Percentiles rank a stretch among this genome's conserved stretches.
Evolutionary conservation across 1,139 yeast genomes (phyloP).

Genomic region (Torulaspora pretoriensis): DNA sequence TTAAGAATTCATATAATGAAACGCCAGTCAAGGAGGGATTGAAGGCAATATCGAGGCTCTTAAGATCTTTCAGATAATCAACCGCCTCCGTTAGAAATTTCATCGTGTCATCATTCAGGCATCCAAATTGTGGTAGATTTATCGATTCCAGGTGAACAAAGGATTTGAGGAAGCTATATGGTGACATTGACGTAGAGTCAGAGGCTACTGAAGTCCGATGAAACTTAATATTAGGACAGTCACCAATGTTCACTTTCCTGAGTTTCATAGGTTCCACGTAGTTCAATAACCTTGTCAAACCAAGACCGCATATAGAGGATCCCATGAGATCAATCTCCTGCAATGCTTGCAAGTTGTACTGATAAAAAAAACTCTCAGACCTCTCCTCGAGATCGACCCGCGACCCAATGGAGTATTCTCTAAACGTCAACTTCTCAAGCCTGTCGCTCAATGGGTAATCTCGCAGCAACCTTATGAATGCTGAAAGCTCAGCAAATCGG

Average conservation of each 20-base stretch:
- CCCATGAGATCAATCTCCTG: slow-evolving; percentile 31
- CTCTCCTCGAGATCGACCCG: slow-evolving; percentile 17
- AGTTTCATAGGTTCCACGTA: slow-evolving; percentile 15
- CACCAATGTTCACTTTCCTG: slow-evolving; percentile 28
- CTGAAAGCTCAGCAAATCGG: slow-evolving; percentile 19
- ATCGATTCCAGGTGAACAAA: slow-evolving; percentile 25
- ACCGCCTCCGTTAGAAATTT: slow-evolving; percentile 18
- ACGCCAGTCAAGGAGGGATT: slow-evolving; percentile 34
- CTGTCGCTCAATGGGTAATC: slow-evolving; percentile 17
- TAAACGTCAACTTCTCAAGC: slow-evolving; percentile 27
- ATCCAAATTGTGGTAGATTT: slow-evolving; percentile 27
- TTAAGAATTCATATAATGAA: slow-evolving; percentile 29
- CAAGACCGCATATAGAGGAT: slow-evolving; percentile 29
- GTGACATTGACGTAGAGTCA: slow-evolving; percentile 14
- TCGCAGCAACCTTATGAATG: slow-evolving; percentile 20
- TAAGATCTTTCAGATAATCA: slow-evolving; percentile 17
- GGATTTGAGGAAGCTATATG: slow-evolving; percentile 15
- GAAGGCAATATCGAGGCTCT: slow-evolving; percentile 30
- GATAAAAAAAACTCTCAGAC: slow-evolving; percentile 12
- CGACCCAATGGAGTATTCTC: slow-evolving; percentile 24
- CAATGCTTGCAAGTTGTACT: slow-evolving; percentile 21
- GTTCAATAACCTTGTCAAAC: slow-evolving; percentile 19
- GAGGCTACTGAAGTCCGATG: slow-evolving; percentile 11
- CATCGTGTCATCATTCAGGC: slow-evolving; percentile 24
- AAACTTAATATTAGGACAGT: slow-evolving; percentile 29